These are phyloP conservation scores for Colletotrichum sp. DNA, from an alignment of 2,329 filamentous ascomycete species.

Conservation along the genomic window DNA sequence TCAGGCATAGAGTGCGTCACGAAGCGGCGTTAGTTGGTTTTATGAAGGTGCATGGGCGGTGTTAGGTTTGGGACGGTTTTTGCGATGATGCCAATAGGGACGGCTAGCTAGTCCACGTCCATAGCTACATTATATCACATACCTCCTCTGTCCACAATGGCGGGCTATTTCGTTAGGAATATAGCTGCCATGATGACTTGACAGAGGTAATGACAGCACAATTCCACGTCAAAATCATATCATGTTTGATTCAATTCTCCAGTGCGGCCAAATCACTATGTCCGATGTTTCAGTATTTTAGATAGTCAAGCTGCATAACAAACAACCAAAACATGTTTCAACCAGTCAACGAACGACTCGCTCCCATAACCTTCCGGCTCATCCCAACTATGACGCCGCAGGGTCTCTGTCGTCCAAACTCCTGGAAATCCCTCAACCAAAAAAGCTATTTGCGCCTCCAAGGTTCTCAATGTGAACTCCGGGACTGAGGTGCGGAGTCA, in stretches of 20 bases:
- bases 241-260: not conserved
- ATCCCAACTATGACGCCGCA: not conserved
- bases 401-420: constrained; percentile 12
- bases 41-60: constrained; percentile 19
- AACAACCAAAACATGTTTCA: constrained; percentile 14
- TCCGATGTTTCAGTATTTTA: not conserved
- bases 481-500: not conserved
- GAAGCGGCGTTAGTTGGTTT: constrained; percentile 19
- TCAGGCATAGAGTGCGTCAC: constrained; percentile 12
- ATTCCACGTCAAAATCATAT: not conserved
- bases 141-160: not conserved
- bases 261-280: not conserved
- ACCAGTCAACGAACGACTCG: not conserved
- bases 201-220: not conserved
- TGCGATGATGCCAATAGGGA: constrained; percentile 19
- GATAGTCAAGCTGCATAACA: not conserved
- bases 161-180: not conserved
- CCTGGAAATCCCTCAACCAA: not conserved
- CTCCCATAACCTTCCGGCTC: not conserved
- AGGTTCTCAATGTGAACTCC: not conserved
- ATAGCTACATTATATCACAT: constrained; percentile 18
- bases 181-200: not conserved
- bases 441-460: not conserved
- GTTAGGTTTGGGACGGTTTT: constrained; percentile 20
- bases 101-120: constrained; percentile 22